A percentile compares a stretch with the other conserved stretches of the same genome.
phyloP scores from a whole-genome alignment of 192 early-diverging fungal genomes.

The Piromyces finnis region DNA sequence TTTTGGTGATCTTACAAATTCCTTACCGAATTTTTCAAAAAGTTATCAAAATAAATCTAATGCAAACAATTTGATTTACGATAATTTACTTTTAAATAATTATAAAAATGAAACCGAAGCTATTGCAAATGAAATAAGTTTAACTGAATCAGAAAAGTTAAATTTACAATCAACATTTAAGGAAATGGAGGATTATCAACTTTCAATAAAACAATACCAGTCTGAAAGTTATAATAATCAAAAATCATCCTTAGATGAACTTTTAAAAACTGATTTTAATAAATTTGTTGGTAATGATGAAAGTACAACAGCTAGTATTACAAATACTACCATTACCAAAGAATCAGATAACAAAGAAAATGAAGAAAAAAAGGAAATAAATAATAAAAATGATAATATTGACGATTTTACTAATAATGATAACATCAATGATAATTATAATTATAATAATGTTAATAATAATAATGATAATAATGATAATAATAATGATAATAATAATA shows the following conservation, averaged over 20 bases:
- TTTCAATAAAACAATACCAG: background rate
- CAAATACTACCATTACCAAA: too few species aligned
- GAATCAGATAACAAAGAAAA: too few species aligned
- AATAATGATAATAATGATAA: too few species aligned
- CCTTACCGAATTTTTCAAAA: background rate
- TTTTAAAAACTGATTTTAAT: background rate
- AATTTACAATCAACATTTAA: background rate
- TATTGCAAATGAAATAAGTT: background rate
- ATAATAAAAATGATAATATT: too few species aligned
- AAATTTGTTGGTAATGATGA: background rate
- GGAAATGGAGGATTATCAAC: background rate
- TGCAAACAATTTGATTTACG: too few species aligned
- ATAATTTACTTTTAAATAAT: background rate
- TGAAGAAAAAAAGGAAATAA: too few species aligned
- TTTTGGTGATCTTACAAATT: background rate
- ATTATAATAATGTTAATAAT: too few species aligned
- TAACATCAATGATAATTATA: too few species aligned
- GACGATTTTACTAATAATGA: too few species aligned
- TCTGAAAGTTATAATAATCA: background rate
- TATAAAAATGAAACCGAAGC: background rate
- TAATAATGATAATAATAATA: too few species aligned
- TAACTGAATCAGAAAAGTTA: background rate
- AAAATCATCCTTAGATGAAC: background rate
- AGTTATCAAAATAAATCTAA: background rate
- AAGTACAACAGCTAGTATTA: background rate